A percentile compares a stretch with the other conserved stretches of the same genome.
phyloP scores from a whole-genome alignment of 192 early-diverging fungal species.

The Kickxella alabastrina region DNA sequence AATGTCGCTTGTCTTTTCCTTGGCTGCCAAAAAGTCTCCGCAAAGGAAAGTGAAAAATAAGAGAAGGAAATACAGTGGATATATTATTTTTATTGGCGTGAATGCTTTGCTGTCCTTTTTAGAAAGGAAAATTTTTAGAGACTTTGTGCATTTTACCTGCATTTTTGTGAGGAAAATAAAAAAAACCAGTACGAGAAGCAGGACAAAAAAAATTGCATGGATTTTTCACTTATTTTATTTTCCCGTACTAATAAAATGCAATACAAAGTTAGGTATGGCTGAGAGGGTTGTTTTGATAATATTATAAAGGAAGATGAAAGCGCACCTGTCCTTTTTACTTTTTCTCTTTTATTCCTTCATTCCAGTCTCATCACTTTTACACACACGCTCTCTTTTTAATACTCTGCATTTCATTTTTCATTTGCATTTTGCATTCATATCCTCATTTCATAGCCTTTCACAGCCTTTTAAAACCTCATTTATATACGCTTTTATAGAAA shows the following conservation, averaged over 20 bases:
- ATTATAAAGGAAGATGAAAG: conserved; percentile 7
- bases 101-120: background rate
- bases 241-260: too few relatives aligned
- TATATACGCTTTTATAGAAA: background rate
- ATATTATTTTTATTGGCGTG: too few relatives aligned
- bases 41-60: too few relatives aligned
- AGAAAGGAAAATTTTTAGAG: background rate
- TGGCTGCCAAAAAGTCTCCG: too few relatives aligned
- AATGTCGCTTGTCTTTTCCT: too few relatives aligned
- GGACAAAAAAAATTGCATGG: too few relatives aligned
- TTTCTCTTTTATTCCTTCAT: conserved; percentile 4
- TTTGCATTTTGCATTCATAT: background rate
- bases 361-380: background rate
- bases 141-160: background rate
- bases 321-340: background rate
- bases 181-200: too few relatives aligned
- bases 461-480: background rate
- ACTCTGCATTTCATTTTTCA: background rate
- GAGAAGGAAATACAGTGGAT: too few relatives aligned
- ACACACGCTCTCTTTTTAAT: background rate
- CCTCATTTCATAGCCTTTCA: background rate
- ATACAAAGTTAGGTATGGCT: too few relatives aligned
- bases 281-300: too few relatives aligned
- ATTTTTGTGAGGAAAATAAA: background rate
- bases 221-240: too few relatives aligned